A percentile compares a stretch with the other conserved stretches of the same genome.
phyloP scores from a whole-genome alignment of 2,329 filamentous ascomycete species.

The Colletotrichum phormii region DNA sequence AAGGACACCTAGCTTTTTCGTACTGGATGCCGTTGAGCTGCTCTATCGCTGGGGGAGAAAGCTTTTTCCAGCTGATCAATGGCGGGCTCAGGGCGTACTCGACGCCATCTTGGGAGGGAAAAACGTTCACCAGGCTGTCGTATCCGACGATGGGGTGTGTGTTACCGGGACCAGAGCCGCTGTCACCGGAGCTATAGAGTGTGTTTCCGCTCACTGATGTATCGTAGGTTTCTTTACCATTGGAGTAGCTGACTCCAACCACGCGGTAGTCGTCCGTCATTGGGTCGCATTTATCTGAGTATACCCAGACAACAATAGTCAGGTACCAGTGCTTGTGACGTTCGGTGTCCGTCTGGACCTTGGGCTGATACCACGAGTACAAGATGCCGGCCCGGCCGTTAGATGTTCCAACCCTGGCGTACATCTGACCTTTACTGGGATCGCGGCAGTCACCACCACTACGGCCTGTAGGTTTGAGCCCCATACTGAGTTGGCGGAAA shows the following conservation, averaged over 20 bases:
- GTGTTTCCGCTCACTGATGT: not conserved
- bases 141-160: constrained; percentile 6
- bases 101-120: not conserved
- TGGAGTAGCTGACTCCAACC: constrained; percentile 8
- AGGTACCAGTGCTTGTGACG: not conserved
- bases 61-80: constrained; percentile 7
- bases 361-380: constrained; percentile 17
- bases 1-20: not conserved
- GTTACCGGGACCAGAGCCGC: not conserved
- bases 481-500: not conserved
- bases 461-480: not conserved
- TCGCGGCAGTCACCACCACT: not conserved
- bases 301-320: constrained; percentile 4
- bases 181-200: constrained; percentile 5
- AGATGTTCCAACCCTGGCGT: not conserved
- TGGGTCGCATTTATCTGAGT: not conserved
- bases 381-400: not conserved
- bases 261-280: not conserved
- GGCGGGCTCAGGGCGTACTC: not conserved
- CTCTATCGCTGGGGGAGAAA: not conserved
- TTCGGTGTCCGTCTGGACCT: not conserved
- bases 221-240: not conserved
- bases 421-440: not conserved
- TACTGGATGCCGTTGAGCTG: not conserved
- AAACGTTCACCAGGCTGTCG: not conserved